Evolutionary conservation across 169 alveolate species (phyloP), one percentile per base, ranked within the genome.

Genomic region (Babesia bovis): DNA sequence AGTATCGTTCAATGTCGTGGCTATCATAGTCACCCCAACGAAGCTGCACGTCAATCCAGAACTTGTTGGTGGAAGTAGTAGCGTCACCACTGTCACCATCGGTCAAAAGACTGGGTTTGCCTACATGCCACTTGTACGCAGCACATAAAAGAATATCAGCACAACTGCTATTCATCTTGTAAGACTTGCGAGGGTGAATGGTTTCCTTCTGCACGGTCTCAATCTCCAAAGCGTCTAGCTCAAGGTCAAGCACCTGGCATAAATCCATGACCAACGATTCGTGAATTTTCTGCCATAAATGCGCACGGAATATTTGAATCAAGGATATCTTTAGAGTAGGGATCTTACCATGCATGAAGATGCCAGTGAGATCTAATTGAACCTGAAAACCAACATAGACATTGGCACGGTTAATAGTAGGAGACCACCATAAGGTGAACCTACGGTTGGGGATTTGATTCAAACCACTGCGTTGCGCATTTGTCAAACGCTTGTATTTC

Each of bases 21-120:
- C 98, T 94, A 87, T 98, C 99, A 83, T 97, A 98, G 89, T 98
- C 99, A 25, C 99, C 99, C 99, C 99, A 98, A 44, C 99, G 93
- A 59, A 98, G 92, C 91, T 98, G 98, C 30, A 98, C 97, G 85
- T 98, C 99, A 35, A 98, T 86, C 99, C 99, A 97, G 85, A 90
- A 96, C 89, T 93, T 96, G 53, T 89, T 90, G 17, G 96, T 72
- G 19, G 93, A 87, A 26, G 94, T 98, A 72, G 84, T 91, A 15
- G 87, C 84, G 78, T 96, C 99, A 72, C 94, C 94, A 51, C 94
- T 78, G 69, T 97, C 83, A 9, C 83, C 87, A 50, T 84, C 99
- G 13, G 98, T 94, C 45, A 98, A 90, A 61, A 98, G 89, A 7
- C 99, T 94, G 6, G 99, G 99, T 79, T 95, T 97, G 23, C 97